Evolutionary conservation across 208 protist genomes (phyloP), one percentile per base, ranked within the genome.

Genomic region (Balamuthia mandrillaris): DNA sequence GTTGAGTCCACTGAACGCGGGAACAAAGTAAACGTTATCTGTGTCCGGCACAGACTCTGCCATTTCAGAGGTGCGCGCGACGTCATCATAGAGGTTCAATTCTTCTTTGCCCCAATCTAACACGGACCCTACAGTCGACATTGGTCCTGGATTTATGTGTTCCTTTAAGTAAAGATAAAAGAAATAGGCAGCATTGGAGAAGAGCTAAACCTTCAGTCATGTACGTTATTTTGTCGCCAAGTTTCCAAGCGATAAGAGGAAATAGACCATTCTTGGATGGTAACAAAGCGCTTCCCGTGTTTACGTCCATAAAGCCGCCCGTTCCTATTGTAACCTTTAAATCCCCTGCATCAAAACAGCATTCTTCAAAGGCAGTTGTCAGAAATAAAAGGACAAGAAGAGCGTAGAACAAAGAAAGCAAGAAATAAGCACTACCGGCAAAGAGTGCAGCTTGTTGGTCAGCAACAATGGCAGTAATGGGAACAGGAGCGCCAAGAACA

Each of bases 401-500:
- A 98, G 86, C 84, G 79, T 92, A 24, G n/a, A n/a, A 56, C n/a
- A 56, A 56, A 56, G 18, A 56, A 24, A 56, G n/a, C 49, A 56
- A 56, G n/a, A 56, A 56, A 18, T 56, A 56, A 56, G n/a, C 49
- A 24, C n/a, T 18, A 24, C 49, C 18, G n/a, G n/a, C n/a, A 18
- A 56, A 18, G 49, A 56, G n/a, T 56, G 49, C n/a, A 56, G 49
- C n/a, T 18, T 24, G 18, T 24, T 90, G 88, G 33, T 90, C 88
- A 0, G 85, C 88, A 37, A 63, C 75, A 1, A 87, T 14, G 1
- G 88, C 60, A 0, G 37, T 60, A 24, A 90, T 90, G 10, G 83
- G 88, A 6, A 90, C 88, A 0, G 56, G 4, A 2, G 37, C 44
- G 7, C 78, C 84, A 54, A 86, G 86, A 0, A 90, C 37, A 21